Evolutionary conservation across 495 filamentous ascomycete genomes (phyloP).

Genomic region (Podospora didyma): DNA sequence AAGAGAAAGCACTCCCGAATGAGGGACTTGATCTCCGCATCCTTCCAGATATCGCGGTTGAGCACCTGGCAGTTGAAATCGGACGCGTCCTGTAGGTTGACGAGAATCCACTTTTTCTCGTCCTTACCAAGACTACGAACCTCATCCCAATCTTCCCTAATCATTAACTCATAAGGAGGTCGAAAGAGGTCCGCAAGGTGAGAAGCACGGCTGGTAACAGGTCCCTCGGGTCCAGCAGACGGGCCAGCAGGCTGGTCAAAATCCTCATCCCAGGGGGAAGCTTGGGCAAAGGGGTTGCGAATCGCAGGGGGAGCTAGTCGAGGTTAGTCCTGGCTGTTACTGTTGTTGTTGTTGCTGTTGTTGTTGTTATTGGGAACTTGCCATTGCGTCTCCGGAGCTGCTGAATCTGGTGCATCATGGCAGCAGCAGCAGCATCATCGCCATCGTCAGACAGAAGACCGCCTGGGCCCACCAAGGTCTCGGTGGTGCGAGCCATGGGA

Average conservation of each 20-base stretch:
- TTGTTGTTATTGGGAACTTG: too few relatives aligned
- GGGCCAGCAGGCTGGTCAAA: too few relatives aligned
- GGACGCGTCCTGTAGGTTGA: conserved; percentile 89
- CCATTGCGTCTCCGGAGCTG: conserved; percentile 45
- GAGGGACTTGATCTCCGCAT: conserved; percentile 67
- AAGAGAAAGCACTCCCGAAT: conserved; percentile 92
- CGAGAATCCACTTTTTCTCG: conserved; percentile 84
- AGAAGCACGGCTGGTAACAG: conserved; percentile 20
- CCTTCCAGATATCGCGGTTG: conserved; percentile 95
- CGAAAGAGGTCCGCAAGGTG: conserved; percentile 86
- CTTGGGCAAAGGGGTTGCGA: conserved; percentile 76
- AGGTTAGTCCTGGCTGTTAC: neutral
- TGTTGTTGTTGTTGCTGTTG: too few relatives aligned
- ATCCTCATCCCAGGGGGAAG: too few relatives aligned
- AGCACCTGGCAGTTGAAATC: conserved; percentile 90
- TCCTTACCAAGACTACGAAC: conserved; percentile 82
- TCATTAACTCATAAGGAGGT: conserved; percentile 86
- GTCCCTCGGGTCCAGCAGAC: too few relatives aligned
- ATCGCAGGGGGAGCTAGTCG: neutral
- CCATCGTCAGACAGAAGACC: conserved; percentile 45
- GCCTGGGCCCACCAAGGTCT: conserved; percentile 63
- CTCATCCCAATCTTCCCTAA: conserved; percentile 65
- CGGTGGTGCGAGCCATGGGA: conserved; percentile 85
- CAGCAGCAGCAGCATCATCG: conserved; percentile 57
- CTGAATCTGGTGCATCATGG: conserved; percentile 63